Conservation (phyloP, 345 rosid genomes). For the Psidium guajava region DNA sequence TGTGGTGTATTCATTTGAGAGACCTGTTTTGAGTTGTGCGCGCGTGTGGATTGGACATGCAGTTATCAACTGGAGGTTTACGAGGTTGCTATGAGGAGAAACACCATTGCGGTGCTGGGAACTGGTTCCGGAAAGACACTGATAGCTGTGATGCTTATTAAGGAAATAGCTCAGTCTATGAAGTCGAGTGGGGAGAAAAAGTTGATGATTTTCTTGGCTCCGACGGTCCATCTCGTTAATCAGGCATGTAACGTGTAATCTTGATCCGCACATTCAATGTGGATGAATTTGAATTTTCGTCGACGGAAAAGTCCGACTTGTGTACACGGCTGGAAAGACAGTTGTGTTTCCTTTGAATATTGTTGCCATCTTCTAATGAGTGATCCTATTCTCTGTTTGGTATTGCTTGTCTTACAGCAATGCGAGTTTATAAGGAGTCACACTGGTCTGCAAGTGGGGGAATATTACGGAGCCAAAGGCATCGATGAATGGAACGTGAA, state of each 20-base stretch:
- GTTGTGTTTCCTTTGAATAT: neutral
- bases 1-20: neutral
- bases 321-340: neutral
- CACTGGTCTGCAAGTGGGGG: constrained; percentile 41
- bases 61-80: constrained; percentile 54
- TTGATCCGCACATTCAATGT: neutral
- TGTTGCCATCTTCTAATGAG: neutral
- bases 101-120: constrained; percentile 67
- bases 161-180: constrained; percentile 20
- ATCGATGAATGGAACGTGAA: constrained; percentile 52
- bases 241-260: constrained; percentile 28
- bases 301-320: neutral
- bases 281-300: neutral
- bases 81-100: constrained; percentile 59
- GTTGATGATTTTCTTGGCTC: constrained; percentile 63
- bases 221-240: constrained; percentile 66
- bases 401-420: constrained; percentile 42
- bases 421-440: constrained; percentile 34
- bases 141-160: constrained; percentile 59
- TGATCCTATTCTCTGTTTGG: neutral
- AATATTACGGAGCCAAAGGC: constrained; percentile 71
- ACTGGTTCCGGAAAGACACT: constrained; percentile 62
- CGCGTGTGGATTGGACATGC: neutral
- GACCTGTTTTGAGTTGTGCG: neutral
- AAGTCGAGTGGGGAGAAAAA: constrained; percentile 26